Conservation (phyloP, 805 yeast genomes). For the Wilhelminamyces savonicus region DNA sequence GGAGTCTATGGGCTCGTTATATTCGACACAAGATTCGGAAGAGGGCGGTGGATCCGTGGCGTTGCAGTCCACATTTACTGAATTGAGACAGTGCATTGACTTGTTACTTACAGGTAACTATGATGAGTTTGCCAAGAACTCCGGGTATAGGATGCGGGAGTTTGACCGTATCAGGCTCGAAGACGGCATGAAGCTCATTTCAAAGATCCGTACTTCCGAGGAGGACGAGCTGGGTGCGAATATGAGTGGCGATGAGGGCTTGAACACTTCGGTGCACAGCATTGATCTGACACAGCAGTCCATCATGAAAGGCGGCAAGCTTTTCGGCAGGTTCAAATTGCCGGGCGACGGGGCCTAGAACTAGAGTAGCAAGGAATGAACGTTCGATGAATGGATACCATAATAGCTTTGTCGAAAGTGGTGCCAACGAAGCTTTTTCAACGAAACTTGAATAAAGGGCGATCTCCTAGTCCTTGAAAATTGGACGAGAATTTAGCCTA, state of each 20-base stretch:
- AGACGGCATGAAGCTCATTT: conserved; percentile 55
- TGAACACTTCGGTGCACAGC: conserved; percentile 6
- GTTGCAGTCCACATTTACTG: conserved; percentile 67
- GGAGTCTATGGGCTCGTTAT: conserved; percentile 37
- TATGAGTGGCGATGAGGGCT: conserved; percentile 1
- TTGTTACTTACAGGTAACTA: conserved; percentile 58
- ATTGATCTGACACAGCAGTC: conserved; percentile 7
- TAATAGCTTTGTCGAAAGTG: too few species aligned
- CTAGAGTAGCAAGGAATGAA: too few species aligned
- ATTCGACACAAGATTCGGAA: conserved; percentile 12
- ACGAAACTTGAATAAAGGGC: too few species aligned
- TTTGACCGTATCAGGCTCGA: conserved; percentile 73
- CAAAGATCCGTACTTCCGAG: conserved; percentile 37
- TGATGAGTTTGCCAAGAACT: conserved; percentile 55
- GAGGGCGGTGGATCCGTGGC: conserved; percentile 39
- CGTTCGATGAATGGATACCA: too few species aligned
- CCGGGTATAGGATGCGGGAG: conserved; percentile 38
- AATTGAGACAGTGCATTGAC: conserved; percentile 73
- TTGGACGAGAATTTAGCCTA: too few species aligned
- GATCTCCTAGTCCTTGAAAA: too few species aligned
- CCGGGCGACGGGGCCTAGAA: too few species aligned
- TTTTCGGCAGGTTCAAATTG: conserved; percentile 7
- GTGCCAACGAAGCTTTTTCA: too few species aligned
- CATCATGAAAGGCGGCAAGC: conserved; percentile 1
- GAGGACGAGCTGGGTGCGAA: conserved; percentile 10